phyloP scores from a whole-genome alignment of 73 alveolate genomes.

The Tetrahymena borealis region DNA sequence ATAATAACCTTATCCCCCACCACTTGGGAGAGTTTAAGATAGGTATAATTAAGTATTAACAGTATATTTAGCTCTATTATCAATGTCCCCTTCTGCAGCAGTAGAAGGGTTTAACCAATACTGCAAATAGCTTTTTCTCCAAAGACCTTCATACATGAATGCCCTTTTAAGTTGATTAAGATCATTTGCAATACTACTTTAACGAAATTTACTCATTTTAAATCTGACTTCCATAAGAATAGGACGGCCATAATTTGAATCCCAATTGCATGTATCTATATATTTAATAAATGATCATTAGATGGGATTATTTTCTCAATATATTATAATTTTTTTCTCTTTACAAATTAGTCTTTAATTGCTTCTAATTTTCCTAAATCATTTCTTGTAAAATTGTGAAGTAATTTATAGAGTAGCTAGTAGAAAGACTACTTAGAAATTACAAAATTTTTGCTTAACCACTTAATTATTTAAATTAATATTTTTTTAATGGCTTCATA shows the following conservation, averaged over 20 bases:
- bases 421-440: too few relatives aligned
- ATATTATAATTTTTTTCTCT: too few relatives aligned
- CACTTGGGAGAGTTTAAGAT: neutral
- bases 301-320: too few relatives aligned
- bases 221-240: neutral
- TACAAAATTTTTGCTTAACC: too few relatives aligned
- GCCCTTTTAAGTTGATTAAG: neutral
- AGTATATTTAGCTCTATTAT: neutral
- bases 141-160: neutral
- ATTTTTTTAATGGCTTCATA: too few relatives aligned
- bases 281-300: too few relatives aligned
- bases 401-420: too few relatives aligned
- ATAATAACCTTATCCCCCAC: neutral
- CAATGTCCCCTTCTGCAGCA: neutral
- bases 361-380: too few relatives aligned
- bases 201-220: neutral
- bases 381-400: too few relatives aligned
- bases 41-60: neutral
- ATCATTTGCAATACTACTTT: neutral
- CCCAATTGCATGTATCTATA: neutral
- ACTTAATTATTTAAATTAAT: too few relatives aligned
- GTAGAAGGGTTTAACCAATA: neutral
- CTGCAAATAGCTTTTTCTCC: neutral
- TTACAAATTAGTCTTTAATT: too few relatives aligned
- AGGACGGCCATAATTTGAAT: neutral